Conservation (phyloP, 2,329 filamentous ascomycete genomes). For the Plenodomus lindquistii region DNA sequence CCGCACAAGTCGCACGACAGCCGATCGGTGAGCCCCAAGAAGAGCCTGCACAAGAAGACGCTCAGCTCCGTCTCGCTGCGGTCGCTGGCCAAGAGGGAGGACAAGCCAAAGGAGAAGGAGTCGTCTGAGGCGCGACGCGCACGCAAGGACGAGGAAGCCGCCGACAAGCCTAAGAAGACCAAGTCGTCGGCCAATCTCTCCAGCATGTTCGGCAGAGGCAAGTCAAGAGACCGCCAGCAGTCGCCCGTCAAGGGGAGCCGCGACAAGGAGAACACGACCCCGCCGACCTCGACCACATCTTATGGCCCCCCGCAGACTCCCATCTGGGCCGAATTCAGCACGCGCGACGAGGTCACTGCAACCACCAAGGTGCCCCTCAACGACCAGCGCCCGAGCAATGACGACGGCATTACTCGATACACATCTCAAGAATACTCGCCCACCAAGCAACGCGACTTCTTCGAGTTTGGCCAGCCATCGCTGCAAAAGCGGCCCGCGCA, state of each 20-base stretch:
- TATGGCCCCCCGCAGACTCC: slow-evolving; percentile 60
- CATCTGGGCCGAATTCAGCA: slow-evolving; percentile 77
- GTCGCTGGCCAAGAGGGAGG: slow-evolving; percentile 53
- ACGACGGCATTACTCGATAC: slow-evolving; percentile 62
- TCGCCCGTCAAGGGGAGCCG: slow-evolving; percentile 51
- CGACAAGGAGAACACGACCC: slow-evolving; percentile 83
- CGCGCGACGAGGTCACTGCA: slow-evolving; percentile 38
- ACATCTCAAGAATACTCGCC: slow-evolving; percentile 64
- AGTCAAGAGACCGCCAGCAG: slow-evolving; percentile 63
- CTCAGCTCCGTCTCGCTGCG: slow-evolving; percentile 59
- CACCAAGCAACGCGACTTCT: slow-evolving; percentile 65
- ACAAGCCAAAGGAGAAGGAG: slow-evolving; percentile 37
- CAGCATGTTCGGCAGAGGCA: slow-evolving; percentile 73
- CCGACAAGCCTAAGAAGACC: slow-evolving; percentile 64
- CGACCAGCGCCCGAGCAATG: slow-evolving; percentile 50
- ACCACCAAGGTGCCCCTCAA: slow-evolving; percentile 52
- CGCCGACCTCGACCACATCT: slow-evolving; percentile 55
- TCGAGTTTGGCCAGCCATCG: slow-evolving; percentile 54
- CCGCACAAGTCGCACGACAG: slow-evolving; percentile 46
- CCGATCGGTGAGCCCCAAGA: slow-evolving; percentile 35
- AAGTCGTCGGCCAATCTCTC: slow-evolving; percentile 86
- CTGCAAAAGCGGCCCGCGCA: slow-evolving; percentile 35
- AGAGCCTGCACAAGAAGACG: slow-evolving; percentile 56
- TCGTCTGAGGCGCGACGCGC: slow-evolving; percentile 33
- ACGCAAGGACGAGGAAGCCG: slow-evolving; percentile 31